These are phyloP conservation scores for Chionographis japonica DNA, from an alignment of 106 monocot genomes.

Conservation along the genomic window DNA sequence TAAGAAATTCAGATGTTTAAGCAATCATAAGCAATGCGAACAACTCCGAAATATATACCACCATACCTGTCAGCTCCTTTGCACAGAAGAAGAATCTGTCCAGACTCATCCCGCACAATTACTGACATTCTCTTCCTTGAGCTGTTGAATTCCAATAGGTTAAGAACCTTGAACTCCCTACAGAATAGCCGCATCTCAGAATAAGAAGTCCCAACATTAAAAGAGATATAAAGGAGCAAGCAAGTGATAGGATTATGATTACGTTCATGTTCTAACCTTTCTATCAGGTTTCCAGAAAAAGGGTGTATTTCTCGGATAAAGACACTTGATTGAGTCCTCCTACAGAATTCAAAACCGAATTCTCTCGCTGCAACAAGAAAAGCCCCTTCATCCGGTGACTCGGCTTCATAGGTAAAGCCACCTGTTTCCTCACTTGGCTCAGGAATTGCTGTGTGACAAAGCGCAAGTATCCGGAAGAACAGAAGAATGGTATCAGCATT, in stretches of 20 bases:
- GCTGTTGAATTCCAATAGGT: constrained; percentile 71
- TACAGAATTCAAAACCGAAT: constrained; percentile 79
- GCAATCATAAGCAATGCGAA: too few relatives aligned
- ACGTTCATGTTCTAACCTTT: constrained; percentile 32
- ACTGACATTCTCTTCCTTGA: constrained; percentile 79
- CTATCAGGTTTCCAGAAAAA: constrained; percentile 16
- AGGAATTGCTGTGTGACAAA: constrained; percentile 76
- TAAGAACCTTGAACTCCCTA: constrained; percentile 66
- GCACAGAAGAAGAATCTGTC: constrained; percentile 58
- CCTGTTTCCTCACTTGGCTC: constrained; percentile 56
- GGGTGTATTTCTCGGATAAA: constrained; percentile 48
- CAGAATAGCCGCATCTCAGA: neutral
- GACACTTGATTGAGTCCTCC: constrained; percentile 67
- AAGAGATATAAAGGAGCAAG: neutral
- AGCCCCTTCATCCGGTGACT: constrained; percentile 79
- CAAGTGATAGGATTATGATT: neutral
- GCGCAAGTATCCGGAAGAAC: constrained; percentile 69
- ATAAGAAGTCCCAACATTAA: neutral
- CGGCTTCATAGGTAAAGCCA: constrained; percentile 53
- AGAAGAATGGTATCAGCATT: constrained; percentile 36
- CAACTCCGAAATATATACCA: neutral
- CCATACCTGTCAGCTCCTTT: constrained; percentile 75
- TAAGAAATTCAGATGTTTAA: too few relatives aligned
- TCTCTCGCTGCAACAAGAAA: constrained; percentile 75
- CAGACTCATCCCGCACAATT: constrained; percentile 50